These are phyloP conservation scores for Fragaria nilgerrensis DNA, from an alignment of 306 rosid genomes.

Conservation along the genomic window DNA sequence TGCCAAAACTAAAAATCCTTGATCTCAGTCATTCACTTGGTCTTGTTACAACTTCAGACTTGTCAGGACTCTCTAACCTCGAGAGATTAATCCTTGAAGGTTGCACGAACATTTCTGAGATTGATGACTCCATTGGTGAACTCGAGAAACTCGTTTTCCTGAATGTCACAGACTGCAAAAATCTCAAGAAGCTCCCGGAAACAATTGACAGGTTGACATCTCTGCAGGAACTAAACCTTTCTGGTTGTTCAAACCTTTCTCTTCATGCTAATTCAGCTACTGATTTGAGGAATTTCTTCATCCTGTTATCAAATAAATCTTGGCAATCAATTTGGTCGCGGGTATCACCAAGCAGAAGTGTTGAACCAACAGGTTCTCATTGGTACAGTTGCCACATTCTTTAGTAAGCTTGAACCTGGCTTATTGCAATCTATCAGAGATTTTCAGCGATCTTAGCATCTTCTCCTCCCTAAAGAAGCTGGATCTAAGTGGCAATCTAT, in stretches of 20 bases:
- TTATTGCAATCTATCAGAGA: background rate
- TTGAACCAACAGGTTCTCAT: background rate
- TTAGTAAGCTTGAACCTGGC: background rate
- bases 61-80: background rate
- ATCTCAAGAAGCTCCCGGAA: background rate
- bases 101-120: background rate
- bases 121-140: constrained; percentile 15
- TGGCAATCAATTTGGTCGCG: background rate
- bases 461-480: background rate
- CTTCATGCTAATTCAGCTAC: background rate
- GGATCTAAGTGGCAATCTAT: background rate
- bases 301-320: background rate
- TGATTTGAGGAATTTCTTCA: background rate
- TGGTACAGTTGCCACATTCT: background rate
- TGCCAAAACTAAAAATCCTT: constrained; percentile 3
- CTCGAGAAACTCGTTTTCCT: background rate
- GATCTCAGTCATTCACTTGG: constrained; percentile 3
- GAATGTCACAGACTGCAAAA: background rate
- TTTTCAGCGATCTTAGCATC: background rate
- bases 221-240: background rate
- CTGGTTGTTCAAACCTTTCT: background rate
- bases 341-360: background rate
- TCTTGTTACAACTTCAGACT: background rate
- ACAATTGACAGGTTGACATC: background rate
- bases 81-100: constrained; percentile 1